Evolutionary conservation across 139 green algal species (phyloP).

Genomic region (Nannochloris sp.): DNA sequence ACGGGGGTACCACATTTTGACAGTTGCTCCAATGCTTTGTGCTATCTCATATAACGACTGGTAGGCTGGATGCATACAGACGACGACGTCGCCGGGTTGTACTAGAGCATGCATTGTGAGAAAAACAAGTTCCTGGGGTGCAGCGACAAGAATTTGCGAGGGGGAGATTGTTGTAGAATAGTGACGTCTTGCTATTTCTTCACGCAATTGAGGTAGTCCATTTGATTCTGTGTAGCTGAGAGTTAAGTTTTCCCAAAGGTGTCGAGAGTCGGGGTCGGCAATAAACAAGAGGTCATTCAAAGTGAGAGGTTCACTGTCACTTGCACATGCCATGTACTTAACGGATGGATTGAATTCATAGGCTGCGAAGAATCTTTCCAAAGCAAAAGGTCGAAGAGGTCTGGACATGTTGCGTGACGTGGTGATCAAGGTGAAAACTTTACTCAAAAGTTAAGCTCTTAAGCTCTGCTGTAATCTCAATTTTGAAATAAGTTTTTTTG

Average conservation of each 20-base stretch:
- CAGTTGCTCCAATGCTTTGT: conserved; percentile 14
- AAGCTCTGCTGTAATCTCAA: no score
- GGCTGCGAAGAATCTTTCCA: conserved; percentile 59
- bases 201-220: conserved; percentile 42
- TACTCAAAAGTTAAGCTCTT: no score
- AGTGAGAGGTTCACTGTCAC: conserved; percentile 48
- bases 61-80: conserved; percentile 58
- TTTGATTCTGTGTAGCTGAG: conserved; percentile 56
- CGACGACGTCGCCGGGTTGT: conserved; percentile 54
- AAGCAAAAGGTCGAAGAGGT: conserved; percentile 18
- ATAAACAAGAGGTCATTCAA: conserved; percentile 42
- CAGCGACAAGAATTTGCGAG: conserved; percentile 9
- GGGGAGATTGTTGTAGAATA: conserved; percentile 3
- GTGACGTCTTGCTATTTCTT: conserved; percentile 22
- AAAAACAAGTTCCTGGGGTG: conserved; percentile 37
- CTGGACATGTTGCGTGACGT: no score
- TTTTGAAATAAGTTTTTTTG: no score
- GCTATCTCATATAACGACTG: conserved; percentile 67
- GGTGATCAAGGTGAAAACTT: no score
- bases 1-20: neutral
- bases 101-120: conserved; percentile 62
- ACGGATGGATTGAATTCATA: conserved; percentile 48
- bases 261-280: conserved; percentile 25
- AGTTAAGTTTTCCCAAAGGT: conserved; percentile 34
- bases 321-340: conserved; percentile 50